A percentile compares a stretch with the other conserved stretches of the same genome.
Evolutionary conservation across 768 basidiomycete species (phyloP).

Genomic region (Rhodosporidiobolus sp.): DNA sequence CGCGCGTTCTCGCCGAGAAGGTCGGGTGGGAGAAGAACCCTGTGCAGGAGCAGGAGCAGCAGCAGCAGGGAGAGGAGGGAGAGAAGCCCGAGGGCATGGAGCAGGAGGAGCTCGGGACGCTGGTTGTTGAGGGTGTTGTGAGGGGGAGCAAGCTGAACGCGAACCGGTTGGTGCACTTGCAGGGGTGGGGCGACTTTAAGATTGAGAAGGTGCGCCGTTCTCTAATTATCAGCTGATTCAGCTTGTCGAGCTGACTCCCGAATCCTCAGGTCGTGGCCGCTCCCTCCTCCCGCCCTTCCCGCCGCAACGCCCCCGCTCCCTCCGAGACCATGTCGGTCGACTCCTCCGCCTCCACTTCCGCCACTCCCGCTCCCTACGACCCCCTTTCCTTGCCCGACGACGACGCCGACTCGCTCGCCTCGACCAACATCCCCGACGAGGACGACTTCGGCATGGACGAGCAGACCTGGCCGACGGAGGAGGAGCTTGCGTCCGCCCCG

Average conservation of each 20-base stretch:
- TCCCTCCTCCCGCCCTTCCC: constrained; percentile 46
- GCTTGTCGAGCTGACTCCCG: constrained; percentile 11
- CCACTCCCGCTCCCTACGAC: constrained; percentile 22
- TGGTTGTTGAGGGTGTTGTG: constrained; percentile 78
- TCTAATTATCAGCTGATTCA: constrained; percentile 6
- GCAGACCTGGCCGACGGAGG: constrained; percentile 98
- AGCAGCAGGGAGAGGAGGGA: not conserved
- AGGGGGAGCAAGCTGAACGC: constrained; percentile 75
- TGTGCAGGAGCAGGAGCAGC: not conserved
- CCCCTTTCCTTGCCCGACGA: constrained; percentile 59
- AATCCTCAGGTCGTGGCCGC: constrained; percentile 37
- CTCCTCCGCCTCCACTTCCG: constrained; percentile 45
- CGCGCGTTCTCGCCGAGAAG: constrained; percentile 71
- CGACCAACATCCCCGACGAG: constrained; percentile 62
- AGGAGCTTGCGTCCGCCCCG: constrained; percentile 65
- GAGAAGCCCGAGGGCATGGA: constrained; percentile 34
- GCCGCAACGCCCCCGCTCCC: constrained; percentile 40
- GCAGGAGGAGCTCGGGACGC: constrained; percentile 56
- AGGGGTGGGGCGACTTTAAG: constrained; percentile 83
- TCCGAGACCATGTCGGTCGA: constrained; percentile 64
- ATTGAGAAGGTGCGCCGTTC: constrained; percentile 62
- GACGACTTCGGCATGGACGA: constrained; percentile 88
- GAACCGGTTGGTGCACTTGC: constrained; percentile 80
- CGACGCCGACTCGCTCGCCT: constrained; percentile 78
- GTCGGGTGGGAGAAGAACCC: constrained; percentile 55